Evolutionary conservation across 306 rosid genomes (phyloP).

Genomic region (Bauhinia variegata): DNA sequence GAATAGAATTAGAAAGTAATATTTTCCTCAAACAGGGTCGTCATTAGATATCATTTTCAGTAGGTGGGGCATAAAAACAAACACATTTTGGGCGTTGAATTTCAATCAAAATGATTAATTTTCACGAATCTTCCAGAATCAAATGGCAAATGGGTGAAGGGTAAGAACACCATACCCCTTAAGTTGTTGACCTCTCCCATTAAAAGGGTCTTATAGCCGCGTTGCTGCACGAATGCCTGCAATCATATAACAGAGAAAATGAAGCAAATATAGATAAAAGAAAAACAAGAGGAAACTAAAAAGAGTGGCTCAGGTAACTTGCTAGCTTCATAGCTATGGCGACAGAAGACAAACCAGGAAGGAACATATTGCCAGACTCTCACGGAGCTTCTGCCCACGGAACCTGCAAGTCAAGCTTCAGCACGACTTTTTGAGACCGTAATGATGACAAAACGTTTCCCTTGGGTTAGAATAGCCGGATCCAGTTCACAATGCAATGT

Average conservation of each 20-base stretch:
- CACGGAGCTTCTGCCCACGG: no score
- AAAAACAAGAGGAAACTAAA: neutral
- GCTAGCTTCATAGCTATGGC: neutral
- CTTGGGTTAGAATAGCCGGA: no score
- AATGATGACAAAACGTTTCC: no score
- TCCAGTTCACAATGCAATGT: no score
- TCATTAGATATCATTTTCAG: slow-evolving; percentile 40
- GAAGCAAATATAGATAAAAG: neutral
- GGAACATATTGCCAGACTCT: no score
- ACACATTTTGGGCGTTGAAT: slow-evolving; percentile 37
- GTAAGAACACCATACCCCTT: slow-evolving; percentile 14
- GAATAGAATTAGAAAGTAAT: slow-evolving; percentile 37
- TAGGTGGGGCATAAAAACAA: slow-evolving; percentile 44
- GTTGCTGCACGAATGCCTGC: slow-evolving; percentile 23
- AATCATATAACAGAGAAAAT: slow-evolving; percentile 30
- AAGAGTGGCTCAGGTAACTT: slow-evolving; percentile 15
- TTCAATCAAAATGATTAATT: slow-evolving; percentile 34
- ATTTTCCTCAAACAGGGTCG: slow-evolving; percentile 35
- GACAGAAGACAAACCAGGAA: no score
- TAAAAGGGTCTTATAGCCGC: no score
- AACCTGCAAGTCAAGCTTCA: no score
- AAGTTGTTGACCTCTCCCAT: neutral
- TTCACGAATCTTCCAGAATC: slow-evolving; percentile 38
- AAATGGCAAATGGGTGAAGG: slow-evolving; percentile 13
- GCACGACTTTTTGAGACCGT: no score